Conservation (phyloP, 805 yeast genomes). For the Lipomyces japonicus region DNA sequence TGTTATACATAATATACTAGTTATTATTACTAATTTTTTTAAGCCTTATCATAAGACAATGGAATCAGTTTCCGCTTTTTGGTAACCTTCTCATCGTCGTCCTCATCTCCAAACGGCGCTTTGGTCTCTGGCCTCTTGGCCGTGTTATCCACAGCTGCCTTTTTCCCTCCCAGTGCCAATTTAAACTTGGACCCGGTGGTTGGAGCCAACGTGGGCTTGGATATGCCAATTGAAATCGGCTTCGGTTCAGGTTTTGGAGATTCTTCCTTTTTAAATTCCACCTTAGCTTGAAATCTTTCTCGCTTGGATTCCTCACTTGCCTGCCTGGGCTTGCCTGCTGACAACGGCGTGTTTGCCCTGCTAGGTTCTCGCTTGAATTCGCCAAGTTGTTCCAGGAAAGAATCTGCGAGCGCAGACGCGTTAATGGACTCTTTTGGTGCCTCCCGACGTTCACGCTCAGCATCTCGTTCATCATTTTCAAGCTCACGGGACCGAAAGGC, state of each 20-base stretch:
- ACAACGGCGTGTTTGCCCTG: background rate
- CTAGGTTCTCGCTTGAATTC: background rate
- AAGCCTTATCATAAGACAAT: constrained; percentile 21
- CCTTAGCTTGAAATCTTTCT: constrained; percentile 10
- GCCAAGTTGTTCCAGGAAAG: constrained; percentile 16
- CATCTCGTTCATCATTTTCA: constrained; percentile 25
- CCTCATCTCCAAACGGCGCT: constrained; percentile 10
- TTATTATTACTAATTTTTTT: background rate
- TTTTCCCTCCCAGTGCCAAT: constrained; percentile 7
- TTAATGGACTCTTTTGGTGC: background rate
- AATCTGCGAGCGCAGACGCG: constrained; percentile 12
- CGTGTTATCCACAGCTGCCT: background rate
- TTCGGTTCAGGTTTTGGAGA: constrained; percentile 6
- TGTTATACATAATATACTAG: background rate
- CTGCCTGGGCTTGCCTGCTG: background rate
- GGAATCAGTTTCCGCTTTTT: constrained; percentile 24
- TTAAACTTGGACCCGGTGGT: constrained; percentile 3
- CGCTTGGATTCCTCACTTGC: constrained; percentile 13
- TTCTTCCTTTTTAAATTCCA: constrained; percentile 14
- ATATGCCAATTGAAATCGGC: constrained; percentile 19
- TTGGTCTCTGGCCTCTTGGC: constrained; percentile 1
- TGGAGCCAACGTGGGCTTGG: constrained; percentile 1
- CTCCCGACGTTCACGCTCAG: constrained; percentile 12
- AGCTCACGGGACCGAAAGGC: constrained; percentile 23
- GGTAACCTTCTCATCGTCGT: constrained; percentile 13